A percentile compares a stretch with the other conserved stretches of the same genome.
phyloP scores from a whole-genome alignment of 2,329 filamentous ascomycete genomes.

The Spiromastix sp. region DNA sequence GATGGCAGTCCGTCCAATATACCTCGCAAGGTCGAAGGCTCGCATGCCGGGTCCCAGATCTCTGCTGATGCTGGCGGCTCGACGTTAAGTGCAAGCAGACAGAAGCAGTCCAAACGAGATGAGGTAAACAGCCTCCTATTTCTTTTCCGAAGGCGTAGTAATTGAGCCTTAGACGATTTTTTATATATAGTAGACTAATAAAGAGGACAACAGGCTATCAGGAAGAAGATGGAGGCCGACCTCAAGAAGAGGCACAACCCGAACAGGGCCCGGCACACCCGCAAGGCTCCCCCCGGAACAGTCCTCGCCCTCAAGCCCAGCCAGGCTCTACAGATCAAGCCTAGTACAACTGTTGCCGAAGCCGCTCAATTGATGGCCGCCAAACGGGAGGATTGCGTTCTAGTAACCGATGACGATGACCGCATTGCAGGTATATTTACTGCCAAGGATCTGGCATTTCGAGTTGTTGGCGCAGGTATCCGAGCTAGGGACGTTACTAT shows the following conservation, averaged over 20 bases:
- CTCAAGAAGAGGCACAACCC: slow-evolving; percentile 79
- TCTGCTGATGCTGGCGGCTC: slow-evolving; percentile 47
- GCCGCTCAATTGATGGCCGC: slow-evolving; percentile 98
- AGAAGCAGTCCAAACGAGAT: slow-evolving; percentile 95
- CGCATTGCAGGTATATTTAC: slow-evolving; percentile 98
- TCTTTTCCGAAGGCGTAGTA: no score
- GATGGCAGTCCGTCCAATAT: slow-evolving; percentile 49
- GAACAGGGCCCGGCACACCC: slow-evolving; percentile 67
- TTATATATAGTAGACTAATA: neutral
- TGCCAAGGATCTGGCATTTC: slow-evolving; percentile 94
- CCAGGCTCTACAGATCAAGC: slow-evolving; percentile 95
- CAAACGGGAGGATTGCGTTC: slow-evolving; percentile 93
- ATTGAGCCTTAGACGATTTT: neutral
- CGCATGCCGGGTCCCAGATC: slow-evolving; percentile 26
- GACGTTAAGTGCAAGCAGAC: slow-evolving; percentile 81
- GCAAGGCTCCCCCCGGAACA: slow-evolving; percentile 91
- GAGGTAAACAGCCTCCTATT: slow-evolving; percentile 54
- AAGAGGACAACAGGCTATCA: slow-evolving; percentile 67
- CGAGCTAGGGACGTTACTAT: slow-evolving; percentile 88
- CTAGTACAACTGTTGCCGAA: slow-evolving; percentile 83
- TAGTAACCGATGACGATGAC: slow-evolving; percentile 96
- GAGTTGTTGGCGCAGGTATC: slow-evolving; percentile 81
- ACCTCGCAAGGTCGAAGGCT: slow-evolving; percentile 47
- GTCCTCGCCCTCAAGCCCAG: slow-evolving; percentile 93
- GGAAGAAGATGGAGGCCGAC: slow-evolving; percentile 87